Evolutionary conservation across 805 yeast species (phyloP).

Genomic region (Isabelozyma rhagii): DNA sequence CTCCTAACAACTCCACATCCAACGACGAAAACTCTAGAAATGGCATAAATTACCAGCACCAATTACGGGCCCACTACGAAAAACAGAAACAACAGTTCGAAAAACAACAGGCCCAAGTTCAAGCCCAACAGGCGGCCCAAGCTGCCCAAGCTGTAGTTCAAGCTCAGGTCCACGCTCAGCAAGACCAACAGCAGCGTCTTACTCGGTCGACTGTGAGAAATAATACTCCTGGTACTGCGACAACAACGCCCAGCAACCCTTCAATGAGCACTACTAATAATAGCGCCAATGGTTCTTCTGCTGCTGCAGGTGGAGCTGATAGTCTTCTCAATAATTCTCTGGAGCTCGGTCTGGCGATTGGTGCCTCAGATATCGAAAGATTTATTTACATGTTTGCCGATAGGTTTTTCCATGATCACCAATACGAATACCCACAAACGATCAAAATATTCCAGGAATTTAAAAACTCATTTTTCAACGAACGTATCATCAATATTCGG

Average conservation of each 20-base stretch:
- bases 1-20: constrained; percentile 3
- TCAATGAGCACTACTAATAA: constrained; percentile 4
- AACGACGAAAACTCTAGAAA: constrained; percentile 1
- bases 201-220: not conserved
- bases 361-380: constrained; percentile 34
- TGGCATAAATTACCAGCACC: constrained; percentile 15
- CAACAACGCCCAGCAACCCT: constrained; percentile 2
- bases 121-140: constrained; percentile 8
- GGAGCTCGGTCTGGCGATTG: constrained; percentile 9
- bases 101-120: constrained; percentile 7
- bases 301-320: not conserved
- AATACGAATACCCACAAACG: constrained; percentile 42
- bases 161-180: constrained; percentile 10
- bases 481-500: constrained; percentile 32
- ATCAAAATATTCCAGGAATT: constrained; percentile 41
- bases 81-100: constrained; percentile 17
- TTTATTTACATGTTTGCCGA: constrained; percentile 41
- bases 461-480: constrained; percentile 39
- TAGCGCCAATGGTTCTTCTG: constrained; percentile 5
- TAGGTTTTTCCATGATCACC: constrained; percentile 37
- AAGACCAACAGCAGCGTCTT: constrained; percentile 1
- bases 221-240: constrained; percentile 2
- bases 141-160: constrained; percentile 10
- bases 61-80: constrained; percentile 20
- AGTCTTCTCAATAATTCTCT: not conserved